Evolutionary conservation across 495 filamentous ascomycete genomes (phyloP).

Genomic region (Aspergillus steynii): DNA sequence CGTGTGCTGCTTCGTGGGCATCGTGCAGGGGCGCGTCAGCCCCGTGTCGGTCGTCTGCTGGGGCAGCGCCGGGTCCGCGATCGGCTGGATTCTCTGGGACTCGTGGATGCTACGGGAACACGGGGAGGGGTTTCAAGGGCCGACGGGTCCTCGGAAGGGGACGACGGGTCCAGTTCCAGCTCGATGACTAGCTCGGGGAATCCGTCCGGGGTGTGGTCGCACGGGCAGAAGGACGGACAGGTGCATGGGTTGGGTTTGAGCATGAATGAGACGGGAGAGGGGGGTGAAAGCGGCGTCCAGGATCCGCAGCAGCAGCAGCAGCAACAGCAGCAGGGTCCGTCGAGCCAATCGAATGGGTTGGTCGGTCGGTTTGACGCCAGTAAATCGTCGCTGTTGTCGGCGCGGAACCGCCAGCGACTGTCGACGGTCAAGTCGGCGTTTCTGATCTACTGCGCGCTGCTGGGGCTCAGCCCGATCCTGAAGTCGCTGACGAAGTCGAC

Average conservation of each 20-base stretch:
- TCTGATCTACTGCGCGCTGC: constrained; percentile 86
- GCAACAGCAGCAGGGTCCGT: constrained; percentile 22
- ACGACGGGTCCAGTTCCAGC: constrained; percentile 48
- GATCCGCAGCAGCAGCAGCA: constrained; percentile 20
- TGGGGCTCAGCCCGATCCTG: constrained; percentile 89
- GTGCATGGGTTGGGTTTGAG: constrained; percentile 51
- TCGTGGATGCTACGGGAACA: constrained; percentile 71
- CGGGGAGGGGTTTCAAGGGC: constrained; percentile 40
- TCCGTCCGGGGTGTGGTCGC: constrained; percentile 24
- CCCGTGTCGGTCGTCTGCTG: constrained; percentile 84
- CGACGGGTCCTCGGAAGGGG: constrained; percentile 41
- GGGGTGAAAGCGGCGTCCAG: constrained; percentile 12
- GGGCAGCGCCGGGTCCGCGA: constrained; percentile 76
- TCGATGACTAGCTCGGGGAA: constrained; percentile 44
- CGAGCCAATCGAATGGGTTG: constrained; percentile 8
- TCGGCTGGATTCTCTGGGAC: constrained; percentile 92
- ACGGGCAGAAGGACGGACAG: constrained; percentile 31
- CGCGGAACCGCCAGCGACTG: constrained; percentile 65
- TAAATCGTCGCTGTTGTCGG: constrained; percentile 47
- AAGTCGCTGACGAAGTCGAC: constrained; percentile 93
- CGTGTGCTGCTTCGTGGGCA: constrained; percentile 88
- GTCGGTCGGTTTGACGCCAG: constrained; percentile 18
- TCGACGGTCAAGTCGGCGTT: constrained; percentile 84
- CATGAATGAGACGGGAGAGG: constrained; percentile 29
- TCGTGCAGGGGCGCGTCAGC: constrained; percentile 79